These are phyloP conservation scores for Exserohilum rostratum DNA, from an alignment of 2,329 filamentous ascomycete species.

Conservation along the genomic window DNA sequence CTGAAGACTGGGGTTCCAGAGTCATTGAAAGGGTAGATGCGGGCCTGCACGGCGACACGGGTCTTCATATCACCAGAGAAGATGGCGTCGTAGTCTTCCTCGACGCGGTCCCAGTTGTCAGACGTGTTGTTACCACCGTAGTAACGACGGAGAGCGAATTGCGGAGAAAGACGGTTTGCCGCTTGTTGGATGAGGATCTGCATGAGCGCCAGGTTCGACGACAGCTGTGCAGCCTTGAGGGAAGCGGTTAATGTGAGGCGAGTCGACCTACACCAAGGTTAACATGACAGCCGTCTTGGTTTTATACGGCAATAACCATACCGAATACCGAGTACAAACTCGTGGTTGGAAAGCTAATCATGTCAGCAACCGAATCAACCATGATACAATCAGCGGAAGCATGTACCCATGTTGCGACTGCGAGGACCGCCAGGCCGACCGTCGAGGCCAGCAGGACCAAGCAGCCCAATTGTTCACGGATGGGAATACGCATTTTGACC, in stretches of 20 bases:
- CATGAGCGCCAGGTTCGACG: conserved; percentile 78
- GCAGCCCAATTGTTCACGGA: conserved; percentile 82
- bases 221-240: conserved; percentile 82
- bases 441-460: conserved; percentile 79
- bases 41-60: conserved; percentile 68
- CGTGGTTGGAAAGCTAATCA: conserved; percentile 62
- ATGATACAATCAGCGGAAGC: neutral
- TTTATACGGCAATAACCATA: conserved; percentile 25
- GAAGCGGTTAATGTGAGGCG: conserved; percentile 79
- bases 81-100: conserved; percentile 72
- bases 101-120: conserved; percentile 66
- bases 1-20: conserved; percentile 55
- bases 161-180: conserved; percentile 65
- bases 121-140: conserved; percentile 60
- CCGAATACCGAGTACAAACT: conserved; percentile 64
- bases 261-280: conserved; percentile 52
- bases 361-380: conserved; percentile 9
- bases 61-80: conserved; percentile 62
- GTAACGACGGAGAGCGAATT: conserved; percentile 58
- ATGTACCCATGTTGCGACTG: conserved; percentile 71
- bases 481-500: conserved; percentile 78
- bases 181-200: conserved; percentile 76
- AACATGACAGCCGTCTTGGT: neutral
- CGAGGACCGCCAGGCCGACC: conserved; percentile 75
- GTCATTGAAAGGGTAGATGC: conserved; percentile 72